These are phyloP conservation scores for Alternaria atra DNA, from an alignment of 2,329 filamentous ascomycete genomes.

Conservation along the genomic window DNA sequence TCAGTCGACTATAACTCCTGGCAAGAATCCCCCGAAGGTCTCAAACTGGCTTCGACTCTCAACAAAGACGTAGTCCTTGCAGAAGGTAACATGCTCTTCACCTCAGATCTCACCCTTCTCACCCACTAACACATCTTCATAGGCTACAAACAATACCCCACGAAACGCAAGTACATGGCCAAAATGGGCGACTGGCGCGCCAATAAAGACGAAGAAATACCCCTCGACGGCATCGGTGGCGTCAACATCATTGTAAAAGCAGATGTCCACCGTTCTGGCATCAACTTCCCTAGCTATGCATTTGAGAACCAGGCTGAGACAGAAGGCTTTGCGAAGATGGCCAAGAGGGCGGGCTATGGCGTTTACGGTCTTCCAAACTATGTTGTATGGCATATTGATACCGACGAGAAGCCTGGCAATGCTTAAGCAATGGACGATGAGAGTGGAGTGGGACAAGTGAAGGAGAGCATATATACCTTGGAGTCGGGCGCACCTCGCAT, in stretches of 20 bases:
- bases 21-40: constrained; percentile 89
- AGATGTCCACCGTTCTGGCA: constrained; percentile 94
- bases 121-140: constrained; percentile 4
- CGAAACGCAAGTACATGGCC: constrained; percentile 88
- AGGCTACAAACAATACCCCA: constrained; percentile 94
- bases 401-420: constrained; percentile 91
- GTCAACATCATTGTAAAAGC: constrained; percentile 98
- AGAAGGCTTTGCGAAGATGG: constrained; percentile 99
- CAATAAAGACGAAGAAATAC: constrained; percentile 90
- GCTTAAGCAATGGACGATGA: constrained; percentile 30
- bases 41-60: constrained; percentile 75
- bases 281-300: constrained; percentile 96
- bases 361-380: constrained; percentile 96
- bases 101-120: background rate
- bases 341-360: constrained; percentile 91
- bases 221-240: constrained; percentile 94
- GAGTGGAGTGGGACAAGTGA: background rate
- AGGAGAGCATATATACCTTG: constrained; percentile 14
- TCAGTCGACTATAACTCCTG: constrained; percentile 98
- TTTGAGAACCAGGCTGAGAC: constrained; percentile 99
- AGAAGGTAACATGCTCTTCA: constrained; percentile 69
- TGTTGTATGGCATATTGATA: constrained; percentile 98
- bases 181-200: constrained; percentile 90
- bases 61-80: constrained; percentile 85
- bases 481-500: constrained; percentile 12